phyloP scores from a whole-genome alignment of 805 yeast genomes.

The Candida multigemmis region DNA sequence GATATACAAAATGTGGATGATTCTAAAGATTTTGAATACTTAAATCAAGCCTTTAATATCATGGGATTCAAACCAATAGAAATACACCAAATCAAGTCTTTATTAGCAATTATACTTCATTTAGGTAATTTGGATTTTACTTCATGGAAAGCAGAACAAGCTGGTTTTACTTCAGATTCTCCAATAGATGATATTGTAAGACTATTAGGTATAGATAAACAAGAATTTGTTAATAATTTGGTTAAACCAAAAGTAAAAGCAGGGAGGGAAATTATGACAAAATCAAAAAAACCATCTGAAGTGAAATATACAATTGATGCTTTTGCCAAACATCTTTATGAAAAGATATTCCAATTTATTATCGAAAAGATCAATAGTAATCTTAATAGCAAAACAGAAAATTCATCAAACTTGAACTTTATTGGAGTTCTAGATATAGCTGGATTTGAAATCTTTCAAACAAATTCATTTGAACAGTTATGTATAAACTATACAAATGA shows the following conservation, averaged over 20 bases:
- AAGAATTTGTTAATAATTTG: constrained; percentile 47
- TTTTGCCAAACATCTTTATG: constrained; percentile 78
- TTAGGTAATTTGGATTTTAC: constrained; percentile 78
- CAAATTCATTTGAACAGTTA: constrained; percentile 50
- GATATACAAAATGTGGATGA: constrained; percentile 74
- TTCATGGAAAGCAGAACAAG: constrained; percentile 67
- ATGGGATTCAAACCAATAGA: constrained; percentile 62
- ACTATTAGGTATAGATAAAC: constrained; percentile 54
- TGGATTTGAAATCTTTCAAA: constrained; percentile 52
- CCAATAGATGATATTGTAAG: constrained; percentile 44
- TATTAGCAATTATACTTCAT: constrained; percentile 70
- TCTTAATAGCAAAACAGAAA: constrained; percentile 27
- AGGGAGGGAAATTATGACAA: constrained; percentile 78
- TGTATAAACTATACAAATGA: constrained; percentile 57
- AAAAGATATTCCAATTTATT: constrained; percentile 68
- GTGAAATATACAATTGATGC: constrained; percentile 81
- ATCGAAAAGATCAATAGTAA: constrained; percentile 69
- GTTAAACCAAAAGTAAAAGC: constrained; percentile 82
- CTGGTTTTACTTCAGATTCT: constrained; percentile 45
- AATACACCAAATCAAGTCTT: constrained; percentile 47
- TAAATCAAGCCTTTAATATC: constrained; percentile 58
- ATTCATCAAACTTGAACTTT: constrained; percentile 22
- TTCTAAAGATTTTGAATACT: constrained; percentile 49
- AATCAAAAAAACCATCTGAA: constrained; percentile 70
- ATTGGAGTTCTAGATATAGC: constrained; percentile 56